Percentiles rank a stretch among this genome's conserved stretches.
phyloP scores from a whole-genome alignment of 1,139 yeast species.

The Debaryomycetaceae sp. region DNA sequence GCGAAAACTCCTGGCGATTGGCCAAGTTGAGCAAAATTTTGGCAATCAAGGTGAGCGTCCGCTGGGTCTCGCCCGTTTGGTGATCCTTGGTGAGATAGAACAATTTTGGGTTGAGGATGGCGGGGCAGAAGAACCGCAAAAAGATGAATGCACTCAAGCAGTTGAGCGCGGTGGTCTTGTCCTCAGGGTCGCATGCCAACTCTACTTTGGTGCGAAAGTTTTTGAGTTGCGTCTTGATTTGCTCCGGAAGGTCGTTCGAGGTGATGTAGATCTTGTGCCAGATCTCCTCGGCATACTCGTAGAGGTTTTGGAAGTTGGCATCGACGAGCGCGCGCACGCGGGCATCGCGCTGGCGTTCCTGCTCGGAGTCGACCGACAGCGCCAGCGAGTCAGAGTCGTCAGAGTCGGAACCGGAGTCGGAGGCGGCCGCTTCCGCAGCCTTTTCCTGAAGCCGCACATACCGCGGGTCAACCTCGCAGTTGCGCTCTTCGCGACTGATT shows the following conservation, averaged over 20 bases:
- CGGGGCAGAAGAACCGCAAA: constrained; percentile 86
- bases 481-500: constrained; percentile 46
- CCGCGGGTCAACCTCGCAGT: constrained; percentile 74
- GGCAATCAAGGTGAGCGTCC: constrained; percentile 79
- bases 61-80: constrained; percentile 65
- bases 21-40: constrained; percentile 78
- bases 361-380: constrained; percentile 28
- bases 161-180: constrained; percentile 53
- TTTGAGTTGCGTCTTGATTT: constrained; percentile 58
- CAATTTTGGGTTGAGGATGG: constrained; percentile 80
- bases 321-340: constrained; percentile 32
- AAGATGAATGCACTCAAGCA: constrained; percentile 82
- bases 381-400: constrained; percentile 24
- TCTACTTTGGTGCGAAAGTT: constrained; percentile 60
- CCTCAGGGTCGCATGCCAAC: constrained; percentile 54
- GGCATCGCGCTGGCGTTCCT: constrained; percentile 23
- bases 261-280: constrained; percentile 73
- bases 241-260: constrained; percentile 71
- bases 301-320: constrained; percentile 50
- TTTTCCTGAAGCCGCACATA: constrained; percentile 41
- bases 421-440: constrained; percentile 23
- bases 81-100: constrained; percentile 70
- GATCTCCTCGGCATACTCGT: constrained; percentile 53
- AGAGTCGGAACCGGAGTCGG: constrained; percentile 18
- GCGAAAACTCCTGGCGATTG: constrained; percentile 67